Evolutionary conservation across 179 eudicot species (phyloP), one percentile per base, ranked within the genome.

Genomic region (Carnegiea gigantea): DNA sequence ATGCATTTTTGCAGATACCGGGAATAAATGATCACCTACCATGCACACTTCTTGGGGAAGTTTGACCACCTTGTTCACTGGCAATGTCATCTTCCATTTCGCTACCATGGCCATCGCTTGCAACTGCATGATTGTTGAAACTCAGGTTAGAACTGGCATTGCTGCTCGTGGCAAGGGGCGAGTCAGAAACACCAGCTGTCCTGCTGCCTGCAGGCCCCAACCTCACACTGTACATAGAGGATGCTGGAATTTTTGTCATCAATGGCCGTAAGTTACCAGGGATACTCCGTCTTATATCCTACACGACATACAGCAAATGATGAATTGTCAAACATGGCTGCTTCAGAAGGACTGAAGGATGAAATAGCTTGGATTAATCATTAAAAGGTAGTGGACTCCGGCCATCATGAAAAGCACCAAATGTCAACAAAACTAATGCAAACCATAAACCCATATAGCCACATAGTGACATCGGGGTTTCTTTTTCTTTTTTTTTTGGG

Each of bases 201-300:
- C 86, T 84, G 89, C 87, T 89, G 71, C 94, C 91, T 20, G 89
- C 75, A 9, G 90, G 88, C 26, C 91, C 92, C 30, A 95, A 89
- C 87, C 99, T 86, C 86, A 96, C 98, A 77, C 99, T 96, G 84
- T 96, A 96, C 98, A 96, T 91, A 40, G 99, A 96, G 23, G 99
- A 96, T 84, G 99, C 98, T 65, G 99, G 99, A 84, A 96, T 90
- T 85, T 96, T 96, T 73, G 93, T 90, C 99, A 96, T 96, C 84
- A 92, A 83, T 77, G 99, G 91, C 26, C 94, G 88, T 77, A 95
- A 67, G 80, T 89, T 93, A 44, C 95, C 93, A 3, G 88, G 88
- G 81, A 92, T 85, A 70, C 89, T 94, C 80, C 90, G 88, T 83
- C 92, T 90, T 51, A 96, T 93, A 83, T 93, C 99, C 99, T 96